These are phyloP conservation scores for Cercospora berteroae DNA, from an alignment of 2,329 filamentous ascomycete species.

Conservation along the genomic window DNA sequence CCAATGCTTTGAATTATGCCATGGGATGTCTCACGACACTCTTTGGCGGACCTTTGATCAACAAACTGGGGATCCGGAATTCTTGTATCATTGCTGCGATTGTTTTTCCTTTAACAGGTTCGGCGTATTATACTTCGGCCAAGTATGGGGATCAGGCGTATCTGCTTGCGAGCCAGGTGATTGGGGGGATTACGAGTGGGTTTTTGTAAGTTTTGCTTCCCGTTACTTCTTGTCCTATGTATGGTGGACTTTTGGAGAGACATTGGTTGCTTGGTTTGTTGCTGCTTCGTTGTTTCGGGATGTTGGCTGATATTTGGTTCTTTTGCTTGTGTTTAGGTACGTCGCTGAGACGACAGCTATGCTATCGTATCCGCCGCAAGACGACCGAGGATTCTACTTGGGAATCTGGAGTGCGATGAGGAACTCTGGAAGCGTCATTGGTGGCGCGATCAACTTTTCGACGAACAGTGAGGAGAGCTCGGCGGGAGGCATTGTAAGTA, in stretches of 20 bases:
- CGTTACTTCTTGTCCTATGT: too few species aligned
- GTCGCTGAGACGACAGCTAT: slow-evolving; percentile 41
- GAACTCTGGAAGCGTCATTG: slow-evolving; percentile 38
- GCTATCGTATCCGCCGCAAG: slow-evolving; percentile 39
- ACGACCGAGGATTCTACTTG: slow-evolving; percentile 34
- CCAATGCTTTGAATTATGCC: slow-evolving; percentile 27
- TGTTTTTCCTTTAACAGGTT: slow-evolving; percentile 39
- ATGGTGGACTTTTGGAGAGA: too few species aligned
- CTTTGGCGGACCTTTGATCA: slow-evolving; percentile 42
- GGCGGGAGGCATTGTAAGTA: slow-evolving; percentile 30
- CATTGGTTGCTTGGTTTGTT: too few species aligned
- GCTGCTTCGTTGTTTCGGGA: not conserved
- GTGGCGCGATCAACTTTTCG: slow-evolving; percentile 39
- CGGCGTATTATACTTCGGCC: slow-evolving; percentile 39
- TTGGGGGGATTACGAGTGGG: slow-evolving; percentile 25
- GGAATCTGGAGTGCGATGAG: slow-evolving; percentile 39
- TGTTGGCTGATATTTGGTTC: not conserved
- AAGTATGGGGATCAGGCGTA: slow-evolving; percentile 36
- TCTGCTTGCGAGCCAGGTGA: slow-evolving; percentile 36
- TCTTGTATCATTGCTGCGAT: slow-evolving; percentile 40
- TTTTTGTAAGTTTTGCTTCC: slow-evolving; percentile 12
- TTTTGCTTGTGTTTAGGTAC: slow-evolving; percentile 14
- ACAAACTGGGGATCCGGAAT: slow-evolving; percentile 42
- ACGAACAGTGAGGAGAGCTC: slow-evolving; percentile 29
- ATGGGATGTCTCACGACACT: slow-evolving; percentile 24